A percentile compares a stretch with the other conserved stretches of the same genome.
These are phyloP conservation scores for Lactifluus rugatus DNA, from an alignment of 768 basidiomycete species.

Conservation along the genomic window DNA sequence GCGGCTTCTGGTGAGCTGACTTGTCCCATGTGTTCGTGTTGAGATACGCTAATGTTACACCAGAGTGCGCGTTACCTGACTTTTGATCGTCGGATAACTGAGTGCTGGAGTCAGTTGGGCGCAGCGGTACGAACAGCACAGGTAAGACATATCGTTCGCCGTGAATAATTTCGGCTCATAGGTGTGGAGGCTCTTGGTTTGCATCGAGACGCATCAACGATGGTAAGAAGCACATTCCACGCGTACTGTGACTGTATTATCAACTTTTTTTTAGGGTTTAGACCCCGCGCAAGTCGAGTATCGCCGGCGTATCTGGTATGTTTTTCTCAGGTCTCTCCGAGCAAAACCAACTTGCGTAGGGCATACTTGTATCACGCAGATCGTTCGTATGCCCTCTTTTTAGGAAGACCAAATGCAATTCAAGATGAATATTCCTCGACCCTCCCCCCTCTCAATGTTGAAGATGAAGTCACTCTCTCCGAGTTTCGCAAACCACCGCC, in stretches of 20 bases:
- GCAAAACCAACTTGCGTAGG: slow-evolving; percentile 32
- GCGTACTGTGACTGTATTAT: slow-evolving; percentile 8
- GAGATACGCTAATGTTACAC: slow-evolving; percentile 15
- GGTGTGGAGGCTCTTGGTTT: slow-evolving; percentile 60
- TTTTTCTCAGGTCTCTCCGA: neutral
- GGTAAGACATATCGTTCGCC: slow-evolving; percentile 1
- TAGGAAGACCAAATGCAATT: slow-evolving; percentile 84
- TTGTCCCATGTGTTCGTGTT: neutral
- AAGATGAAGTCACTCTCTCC: slow-evolving; percentile 43
- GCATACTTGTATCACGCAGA: slow-evolving; percentile 91
- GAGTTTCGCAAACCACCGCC: slow-evolving; percentile 43
- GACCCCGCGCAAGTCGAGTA: slow-evolving; percentile 76
- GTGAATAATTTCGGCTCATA: neutral
- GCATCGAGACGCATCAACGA: slow-evolving; percentile 78
- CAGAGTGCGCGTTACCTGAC: slow-evolving; percentile 61
- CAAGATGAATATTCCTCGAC: slow-evolving; percentile 87
- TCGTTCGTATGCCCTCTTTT: slow-evolving; percentile 82
- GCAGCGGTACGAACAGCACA: slow-evolving; percentile 90
- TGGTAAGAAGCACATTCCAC: slow-evolving; percentile 41
- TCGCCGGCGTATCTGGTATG: slow-evolving; percentile 79
- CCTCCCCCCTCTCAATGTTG: slow-evolving; percentile 60
- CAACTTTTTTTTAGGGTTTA: slow-evolving; percentile 42
- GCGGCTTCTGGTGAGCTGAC: slow-evolving; percentile 53
- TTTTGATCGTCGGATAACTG: slow-evolving; percentile 79
- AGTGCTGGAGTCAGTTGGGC: slow-evolving; percentile 94